Conservation (phyloP, 179 eudicot species). For the Sideroxylon spinosum region DNA sequence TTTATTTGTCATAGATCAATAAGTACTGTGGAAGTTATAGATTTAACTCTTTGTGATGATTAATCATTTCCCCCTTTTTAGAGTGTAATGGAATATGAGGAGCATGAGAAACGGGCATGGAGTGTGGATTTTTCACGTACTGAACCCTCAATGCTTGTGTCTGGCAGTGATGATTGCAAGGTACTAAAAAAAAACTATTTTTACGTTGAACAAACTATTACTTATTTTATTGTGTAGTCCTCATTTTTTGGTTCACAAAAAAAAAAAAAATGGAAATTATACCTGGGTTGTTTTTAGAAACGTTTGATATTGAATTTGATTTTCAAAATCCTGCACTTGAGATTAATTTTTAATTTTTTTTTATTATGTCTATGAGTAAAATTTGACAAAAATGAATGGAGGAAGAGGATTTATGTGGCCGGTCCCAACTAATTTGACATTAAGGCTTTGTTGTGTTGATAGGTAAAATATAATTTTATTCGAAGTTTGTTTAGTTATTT, state of each 20-base stretch:
- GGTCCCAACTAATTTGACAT: too few species aligned
- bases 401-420: too few species aligned
- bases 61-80: constrained; percentile 16
- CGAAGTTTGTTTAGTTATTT: background rate
- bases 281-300: background rate
- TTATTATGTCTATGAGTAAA: background rate
- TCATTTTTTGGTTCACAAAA: background rate
- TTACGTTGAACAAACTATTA: background rate
- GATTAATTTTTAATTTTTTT: background rate
- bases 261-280: background rate
- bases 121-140: constrained; percentile 69
- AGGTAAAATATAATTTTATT: background rate
- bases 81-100: constrained; percentile 77
- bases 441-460: background rate
- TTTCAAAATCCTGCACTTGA: background rate
- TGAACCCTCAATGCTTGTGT: constrained; percentile 68
- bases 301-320: background rate
- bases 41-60: background rate
- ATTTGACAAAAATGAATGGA: too few species aligned
- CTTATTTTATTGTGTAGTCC: background rate
- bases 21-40: background rate
- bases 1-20: background rate
- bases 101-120: constrained; percentile 75
- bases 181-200: constrained; percentile 21
- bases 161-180: constrained; percentile 80